These are phyloP conservation scores for Dothidotthia symphoricarpi DNA, from an alignment of 2,329 filamentous ascomycete species.

Conservation along the genomic window DNA sequence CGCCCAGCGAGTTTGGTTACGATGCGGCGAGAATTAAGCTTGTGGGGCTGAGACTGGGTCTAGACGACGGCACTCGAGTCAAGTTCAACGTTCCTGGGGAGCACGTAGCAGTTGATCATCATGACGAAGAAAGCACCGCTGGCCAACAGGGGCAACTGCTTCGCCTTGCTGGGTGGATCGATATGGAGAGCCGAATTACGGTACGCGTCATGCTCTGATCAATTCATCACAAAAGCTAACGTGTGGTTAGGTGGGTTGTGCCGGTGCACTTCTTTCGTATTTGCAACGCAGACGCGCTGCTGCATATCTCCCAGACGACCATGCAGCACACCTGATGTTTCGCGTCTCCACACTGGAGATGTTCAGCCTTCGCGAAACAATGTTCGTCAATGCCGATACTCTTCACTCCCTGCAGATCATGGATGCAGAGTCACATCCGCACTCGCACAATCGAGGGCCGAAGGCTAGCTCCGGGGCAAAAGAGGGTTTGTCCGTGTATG, in stretches of 20 bases:
- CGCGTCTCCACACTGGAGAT: slow-evolving; percentile 66
- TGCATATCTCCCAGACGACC: slow-evolving; percentile 61
- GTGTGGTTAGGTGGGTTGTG: slow-evolving; percentile 67
- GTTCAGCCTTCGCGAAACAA: slow-evolving; percentile 66
- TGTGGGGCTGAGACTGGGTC: slow-evolving; percentile 55
- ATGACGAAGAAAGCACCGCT: slow-evolving; percentile 50
- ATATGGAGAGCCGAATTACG: slow-evolving; percentile 71
- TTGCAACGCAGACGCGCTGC: slow-evolving; percentile 67
- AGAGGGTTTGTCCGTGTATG: slow-evolving; percentile 80
- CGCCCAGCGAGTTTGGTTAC: slow-evolving; percentile 70
- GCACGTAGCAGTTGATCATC: slow-evolving; percentile 35
- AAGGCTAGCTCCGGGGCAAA: slow-evolving; percentile 64
- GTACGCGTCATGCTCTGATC: slow-evolving; percentile 41
- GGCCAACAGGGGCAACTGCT: slow-evolving; percentile 64
- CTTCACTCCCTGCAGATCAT: slow-evolving; percentile 81
- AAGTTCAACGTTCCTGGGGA: slow-evolving; percentile 64
- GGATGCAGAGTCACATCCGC: slow-evolving; percentile 77
- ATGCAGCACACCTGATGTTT: slow-evolving; percentile 55
- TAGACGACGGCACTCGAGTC: slow-evolving; percentile 48
- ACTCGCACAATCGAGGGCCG: slow-evolving; percentile 72
- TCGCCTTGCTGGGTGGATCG: slow-evolving; percentile 66
- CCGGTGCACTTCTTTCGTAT: slow-evolving; percentile 80
- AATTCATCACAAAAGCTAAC: slow-evolving; percentile 4
- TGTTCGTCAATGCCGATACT: slow-evolving; percentile 80
- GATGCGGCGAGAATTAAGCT: slow-evolving; percentile 66